Base-by-base conservation (phyloP, 2,329 filamentous ascomycete species). In the Colletotrichum musae region DNA sequence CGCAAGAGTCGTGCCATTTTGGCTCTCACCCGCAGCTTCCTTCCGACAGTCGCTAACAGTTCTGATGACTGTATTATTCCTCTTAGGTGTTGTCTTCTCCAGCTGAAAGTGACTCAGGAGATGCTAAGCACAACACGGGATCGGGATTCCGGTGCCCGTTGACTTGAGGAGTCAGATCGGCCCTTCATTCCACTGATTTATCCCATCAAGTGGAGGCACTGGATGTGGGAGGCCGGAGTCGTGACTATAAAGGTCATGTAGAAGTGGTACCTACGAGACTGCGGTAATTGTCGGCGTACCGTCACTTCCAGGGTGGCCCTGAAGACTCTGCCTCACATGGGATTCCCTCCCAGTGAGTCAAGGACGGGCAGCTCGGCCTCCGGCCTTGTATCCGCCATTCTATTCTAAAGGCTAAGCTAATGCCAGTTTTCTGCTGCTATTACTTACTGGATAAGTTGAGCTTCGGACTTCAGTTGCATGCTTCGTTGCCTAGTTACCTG, bases 141-240 rank as follows among this genome's bases (percentile, higher is more conserved):
- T 47, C 45, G 6, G 36, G 36, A 36, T 47, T 36, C 52, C 53
- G 54, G 47, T 47, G 15, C 5, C 16, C 18, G 21, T 47, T 39
- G 41, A 50, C 51, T 26, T 60, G 62, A 51, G 45, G 21, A 60
- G 47, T 47, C 54, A 61, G 62, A 67, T 69, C 43, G 56, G 62
- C 51, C 67, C 62, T 70, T 70, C 51, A 70, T 57, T n/a, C 67
- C 56, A 61, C 26, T 41, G 16, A 12, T 26, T 47, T 50, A 53
- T 57, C 36, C 45, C 45, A 36, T 36, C 43, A 57, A 58, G 67
- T 70, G 62, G 67, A 61, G 67, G 56, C 36, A 36, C 50, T 50
- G 39, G 21, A 48, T 15, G 51, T 60, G 62, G 43, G 48, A 65
- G 62, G 21, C 45, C 41, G 54, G 43, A 51, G 56, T 21, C 41